Evolutionary conservation across 140 eudicot genomes (phyloP), one percentile per base, ranked within the genome.

Genomic region (Anethum foeniculum): DNA sequence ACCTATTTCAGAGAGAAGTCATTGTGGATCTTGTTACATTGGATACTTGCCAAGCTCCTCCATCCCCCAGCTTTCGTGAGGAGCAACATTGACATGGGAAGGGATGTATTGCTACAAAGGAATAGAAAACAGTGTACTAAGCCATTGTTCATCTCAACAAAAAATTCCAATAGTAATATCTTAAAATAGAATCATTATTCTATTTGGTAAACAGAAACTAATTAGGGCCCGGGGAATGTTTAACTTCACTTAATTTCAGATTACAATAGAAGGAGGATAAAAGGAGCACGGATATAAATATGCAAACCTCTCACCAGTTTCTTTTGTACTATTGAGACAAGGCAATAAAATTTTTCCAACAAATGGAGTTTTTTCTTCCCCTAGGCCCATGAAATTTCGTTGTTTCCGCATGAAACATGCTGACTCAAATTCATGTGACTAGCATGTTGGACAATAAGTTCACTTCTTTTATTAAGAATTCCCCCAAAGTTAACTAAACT

Each of bases 21-120:
- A 67, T 67, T 85, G 86, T 23, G 83, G 68, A 51, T 83, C 83
- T 36, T 72, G 82, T 60, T 85, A 84, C 44, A 82, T 81, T n/a
- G 97, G 91, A 82, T 91, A 88, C 56, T 87, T 81, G 38, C 94
- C 98, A 58, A 93, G 89, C 86, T 91, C 86, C 89, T 89, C 89
- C 91, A 86, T 90, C 84, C 92, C 90, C 98, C 98, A 94, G 85
- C 97, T 91, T 76, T 94, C 98, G 23, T 94, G 97, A 71, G 98
- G 92, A 48, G 98, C 98, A 65, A 92, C 88, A 54, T 90, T 88
- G 5, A 83, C 92, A 82, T 94, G 86, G 25, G 81, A 87, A 41
- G 96, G 89, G 28, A 80, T 86, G 82, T 78, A 87, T 87, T 91
- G 89, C 98, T 94, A 89, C 82, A 82, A 81, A 77, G 58, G 74